Base-by-base conservation (phyloP, 2,329 filamentous ascomycete species). In the Taxawa tesnikishii region DNA sequence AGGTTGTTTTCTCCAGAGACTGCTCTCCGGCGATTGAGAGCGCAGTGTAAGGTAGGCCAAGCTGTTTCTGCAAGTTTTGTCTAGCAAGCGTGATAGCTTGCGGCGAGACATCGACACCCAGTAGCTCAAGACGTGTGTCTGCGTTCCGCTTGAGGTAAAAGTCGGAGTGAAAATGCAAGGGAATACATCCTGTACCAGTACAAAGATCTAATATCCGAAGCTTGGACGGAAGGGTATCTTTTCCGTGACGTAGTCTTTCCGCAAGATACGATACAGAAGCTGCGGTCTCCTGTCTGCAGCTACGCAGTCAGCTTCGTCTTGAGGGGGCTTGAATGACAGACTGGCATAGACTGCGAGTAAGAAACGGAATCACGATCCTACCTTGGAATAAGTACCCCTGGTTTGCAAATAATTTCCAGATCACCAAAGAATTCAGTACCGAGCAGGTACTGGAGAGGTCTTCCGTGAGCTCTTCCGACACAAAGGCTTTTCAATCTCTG, bases 181-280 rank as follows among this genome's bases (percentile, higher is more conserved):
- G 71, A 40, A 96, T 93, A 57, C 88, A 94, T 4, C 90, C 90
- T 4, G 82, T 83, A 7, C 90, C 90, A 0, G 84, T 87, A 55
- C 90, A 96, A 17, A 94, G 64, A 54, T 98, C 90, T 6, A 94
- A 55, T 25, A 96, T 62, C 9, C 66, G 68, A 9, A 92, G 44
- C 16, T 18, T 24, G 0, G 12, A 16, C 9, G 16, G 26, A 26
- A 34, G 29, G 14, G 44, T 30, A 14, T 32, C 45, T 25, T 41
- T 30, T 13, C 42, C 26, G 10, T 33, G 13, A n/a, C 29, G 37
- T 10, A 62, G 34, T 11, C 52, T 34, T 6, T 42, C 35, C 4
- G 44, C 50, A 5, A 60, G 46, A 40, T 52, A 37, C n/a, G 46
- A 39, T 2, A 56, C 45, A 4, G 54, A 56, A 11, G 59, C 51